Conservation (phyloP, 352 stramenopile genomes). For the Phytophthora pini region DNA sequence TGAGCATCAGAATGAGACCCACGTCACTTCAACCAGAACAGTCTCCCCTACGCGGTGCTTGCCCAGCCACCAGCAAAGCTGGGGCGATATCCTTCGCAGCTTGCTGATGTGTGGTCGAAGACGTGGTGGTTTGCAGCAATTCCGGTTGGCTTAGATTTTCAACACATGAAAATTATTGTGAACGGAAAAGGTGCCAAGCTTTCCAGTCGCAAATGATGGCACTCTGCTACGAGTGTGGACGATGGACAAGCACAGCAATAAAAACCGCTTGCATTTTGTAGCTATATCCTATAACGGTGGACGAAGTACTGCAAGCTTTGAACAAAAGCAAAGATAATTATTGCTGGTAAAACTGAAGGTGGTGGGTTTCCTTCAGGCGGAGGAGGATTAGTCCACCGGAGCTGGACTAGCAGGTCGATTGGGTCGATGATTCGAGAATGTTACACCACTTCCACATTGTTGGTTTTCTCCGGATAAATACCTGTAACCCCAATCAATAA, state of each 20-base stretch:
- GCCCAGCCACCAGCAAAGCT: not conserved
- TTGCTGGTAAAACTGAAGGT: conserved; percentile 23
- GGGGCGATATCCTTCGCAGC: conserved; percentile 5
- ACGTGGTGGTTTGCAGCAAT: conserved; percentile 15
- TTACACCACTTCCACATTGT: conserved; percentile 51
- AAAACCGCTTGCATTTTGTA: conserved; percentile 3
- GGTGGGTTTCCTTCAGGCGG: not conserved
- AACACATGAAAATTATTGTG: conserved; percentile 13
- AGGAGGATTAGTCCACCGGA: not conserved
- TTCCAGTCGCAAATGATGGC: conserved; percentile 3
- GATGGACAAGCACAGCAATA: not conserved
- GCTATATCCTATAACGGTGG: not conserved
- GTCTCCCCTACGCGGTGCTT: not conserved
- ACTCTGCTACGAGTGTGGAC: no score
- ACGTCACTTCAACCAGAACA: conserved; percentile 6
- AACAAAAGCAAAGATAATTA: conserved; percentile 4
- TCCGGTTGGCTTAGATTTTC: conserved; percentile 11
- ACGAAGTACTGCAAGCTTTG: not conserved
- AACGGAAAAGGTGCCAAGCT: conserved; percentile 10
- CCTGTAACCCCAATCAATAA: conserved; percentile 22
- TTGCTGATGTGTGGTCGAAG: conserved; percentile 20
- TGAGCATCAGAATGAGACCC: not conserved
- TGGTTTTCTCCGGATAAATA: conserved; percentile 54
- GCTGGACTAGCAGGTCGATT: conserved; percentile 5
- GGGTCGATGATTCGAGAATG: conserved; percentile 7